These are phyloP conservation scores for Arxiozyma slooffiae DNA, from an alignment of 1,139 yeast species.

Conservation along the genomic window DNA sequence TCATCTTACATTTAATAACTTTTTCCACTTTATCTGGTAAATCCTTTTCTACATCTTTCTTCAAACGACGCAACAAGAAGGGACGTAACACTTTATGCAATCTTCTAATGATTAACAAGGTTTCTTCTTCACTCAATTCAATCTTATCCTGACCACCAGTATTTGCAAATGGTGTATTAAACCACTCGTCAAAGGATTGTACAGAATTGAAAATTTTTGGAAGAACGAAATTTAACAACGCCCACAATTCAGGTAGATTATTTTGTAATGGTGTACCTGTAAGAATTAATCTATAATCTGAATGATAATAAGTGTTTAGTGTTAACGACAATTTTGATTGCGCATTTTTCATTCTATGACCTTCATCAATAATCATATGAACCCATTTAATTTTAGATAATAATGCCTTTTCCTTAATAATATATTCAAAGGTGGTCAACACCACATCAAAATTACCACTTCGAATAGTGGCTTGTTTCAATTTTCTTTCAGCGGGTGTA, in stretches of 20 bases:
- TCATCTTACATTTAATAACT: conserved; percentile 89
- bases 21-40: conserved; percentile 92
- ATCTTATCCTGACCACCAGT: conserved; percentile 76
- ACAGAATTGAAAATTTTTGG: conserved; percentile 79
- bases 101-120: conserved; percentile 85
- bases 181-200: conserved; percentile 83
- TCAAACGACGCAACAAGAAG: conserved; percentile 83
- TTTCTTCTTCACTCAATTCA: conserved; percentile 83
- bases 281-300: conserved; percentile 66
- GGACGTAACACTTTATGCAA: conserved; percentile 94
- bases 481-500: conserved; percentile 58
- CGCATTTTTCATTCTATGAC: conserved; percentile 78
- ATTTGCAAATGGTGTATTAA: conserved; percentile 74
- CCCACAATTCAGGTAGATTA: conserved; percentile 79
- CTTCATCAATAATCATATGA: conserved; percentile 84
- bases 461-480: conserved; percentile 51
- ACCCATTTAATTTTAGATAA: conserved; percentile 66
- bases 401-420: conserved; percentile 62
- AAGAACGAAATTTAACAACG: conserved; percentile 63
- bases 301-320: conserved; percentile 60
- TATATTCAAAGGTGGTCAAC: conserved; percentile 70
- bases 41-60: conserved; percentile 95
- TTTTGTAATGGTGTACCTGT: conserved; percentile 87
- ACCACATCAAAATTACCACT: conserved; percentile 65
- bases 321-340: conserved; percentile 65